Percentiles rank a stretch among this genome's conserved stretches.
phyloP scores from a whole-genome alignment of 768 basidiomycete genomes.

The Termitomyces sp. region DNA sequence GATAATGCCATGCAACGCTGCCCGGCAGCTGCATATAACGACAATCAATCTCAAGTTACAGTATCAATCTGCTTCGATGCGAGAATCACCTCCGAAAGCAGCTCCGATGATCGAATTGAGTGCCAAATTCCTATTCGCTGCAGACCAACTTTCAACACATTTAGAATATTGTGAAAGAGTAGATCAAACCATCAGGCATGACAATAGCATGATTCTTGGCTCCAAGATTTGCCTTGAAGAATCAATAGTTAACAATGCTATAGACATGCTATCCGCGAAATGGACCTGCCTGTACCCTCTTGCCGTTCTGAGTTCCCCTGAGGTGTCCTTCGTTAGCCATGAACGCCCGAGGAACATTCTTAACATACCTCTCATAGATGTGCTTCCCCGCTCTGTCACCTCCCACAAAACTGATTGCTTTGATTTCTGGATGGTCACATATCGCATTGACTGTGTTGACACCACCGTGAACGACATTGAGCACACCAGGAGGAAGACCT shows the following conservation, averaged over 20 bases:
- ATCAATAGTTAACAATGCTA: neutral
- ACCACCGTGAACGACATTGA: conserved; percentile 91
- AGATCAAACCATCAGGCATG: conserved; percentile 82
- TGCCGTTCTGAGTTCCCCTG: conserved; percentile 82
- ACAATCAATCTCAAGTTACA: conserved; percentile 4
- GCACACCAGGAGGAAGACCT: conserved; percentile 83
- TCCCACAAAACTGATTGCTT: conserved; percentile 95
- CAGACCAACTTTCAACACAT: neutral
- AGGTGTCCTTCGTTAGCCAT: conserved; percentile 5
- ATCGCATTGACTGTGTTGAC: conserved; percentile 90
- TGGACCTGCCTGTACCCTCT: conserved; percentile 70
- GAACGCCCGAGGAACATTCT: neutral
- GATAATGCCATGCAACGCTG: conserved; percentile 98
- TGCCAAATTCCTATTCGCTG: conserved; percentile 89
- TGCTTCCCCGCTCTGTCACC: conserved; percentile 91
- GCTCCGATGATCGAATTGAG: conserved; percentile 92
- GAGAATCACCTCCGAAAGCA: conserved; percentile 75
- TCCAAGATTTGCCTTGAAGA: conserved; percentile 61
- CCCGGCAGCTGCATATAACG: conserved; percentile 67
- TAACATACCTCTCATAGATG: conserved; percentile 79
- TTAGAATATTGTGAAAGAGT: neutral
- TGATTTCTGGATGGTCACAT: conserved; percentile 88
- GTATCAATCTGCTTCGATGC: conserved; percentile 5
- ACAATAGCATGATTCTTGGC: conserved; percentile 95
- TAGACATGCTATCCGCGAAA: neutral